phyloP scores from a whole-genome alignment of 305 asterid species.

The Nicotiana rustica region DNA sequence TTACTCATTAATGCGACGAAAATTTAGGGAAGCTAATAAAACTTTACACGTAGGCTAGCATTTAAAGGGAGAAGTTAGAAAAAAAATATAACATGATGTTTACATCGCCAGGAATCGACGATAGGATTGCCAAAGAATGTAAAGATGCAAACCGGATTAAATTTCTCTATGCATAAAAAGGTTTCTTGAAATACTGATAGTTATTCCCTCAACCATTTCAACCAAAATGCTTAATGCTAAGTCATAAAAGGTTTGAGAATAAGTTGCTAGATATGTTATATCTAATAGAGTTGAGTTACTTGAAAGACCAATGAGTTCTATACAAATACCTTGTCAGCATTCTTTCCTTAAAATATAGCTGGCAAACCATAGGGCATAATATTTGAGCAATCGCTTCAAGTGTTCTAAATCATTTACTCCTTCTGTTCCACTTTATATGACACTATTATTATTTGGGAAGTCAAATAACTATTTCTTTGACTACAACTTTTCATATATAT shows the following conservation, averaged over 20 bases:
- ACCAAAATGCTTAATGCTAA: neutral
- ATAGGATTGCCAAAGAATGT: neutral
- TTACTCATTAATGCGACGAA: neutral
- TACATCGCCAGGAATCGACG: neutral
- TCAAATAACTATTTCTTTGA: neutral
- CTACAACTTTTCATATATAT: neutral
- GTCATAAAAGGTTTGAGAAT: neutral
- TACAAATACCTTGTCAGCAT: neutral
- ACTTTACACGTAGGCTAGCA: neutral
- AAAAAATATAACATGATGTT: neutral
- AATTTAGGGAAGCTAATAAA: neutral
- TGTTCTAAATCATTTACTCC: neutral
- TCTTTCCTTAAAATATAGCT: neutral
- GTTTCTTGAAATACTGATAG: neutral
- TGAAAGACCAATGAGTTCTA: constrained; percentile 1
- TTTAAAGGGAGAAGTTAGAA: neutral
- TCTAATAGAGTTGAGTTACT: neutral
- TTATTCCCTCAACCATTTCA: neutral
- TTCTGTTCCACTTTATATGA: neutral
- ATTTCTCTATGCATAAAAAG: neutral
- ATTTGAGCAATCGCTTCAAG: neutral
- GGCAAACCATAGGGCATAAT: neutral
- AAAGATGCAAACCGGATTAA: neutral
- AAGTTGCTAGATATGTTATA: constrained; percentile 21
- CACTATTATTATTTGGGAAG: neutral